Evolutionary conservation across 768 basidiomycete genomes (phyloP).

Genomic region (Suillus clintonianus): DNA sequence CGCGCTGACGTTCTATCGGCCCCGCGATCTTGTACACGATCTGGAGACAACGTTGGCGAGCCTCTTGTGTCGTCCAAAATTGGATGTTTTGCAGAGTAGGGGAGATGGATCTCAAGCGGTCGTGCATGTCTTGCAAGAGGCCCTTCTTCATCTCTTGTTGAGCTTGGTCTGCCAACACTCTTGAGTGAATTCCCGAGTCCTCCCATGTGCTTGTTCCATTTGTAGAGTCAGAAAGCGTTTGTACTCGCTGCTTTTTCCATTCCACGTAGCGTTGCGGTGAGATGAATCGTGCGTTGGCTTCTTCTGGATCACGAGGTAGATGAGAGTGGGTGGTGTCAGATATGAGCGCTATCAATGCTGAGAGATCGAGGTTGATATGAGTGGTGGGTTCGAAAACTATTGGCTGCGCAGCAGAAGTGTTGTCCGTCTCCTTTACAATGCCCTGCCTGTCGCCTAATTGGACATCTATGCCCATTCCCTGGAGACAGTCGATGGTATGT

Average conservation of each 20-base stretch:
- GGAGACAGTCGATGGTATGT: slow-evolving; percentile 56
- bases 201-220: slow-evolving; percentile 13
- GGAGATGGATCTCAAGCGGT: slow-evolving; percentile 37
- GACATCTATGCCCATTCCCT: slow-evolving; percentile 65
- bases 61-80: slow-evolving; percentile 85
- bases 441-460: slow-evolving; percentile 59
- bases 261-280: slow-evolving; percentile 57
- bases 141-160: slow-evolving; percentile 71
- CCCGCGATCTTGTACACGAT: slow-evolving; percentile 86
- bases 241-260: slow-evolving; percentile 50
- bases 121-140: slow-evolving; percentile 62
- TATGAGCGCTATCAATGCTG: slow-evolving; percentile 79
- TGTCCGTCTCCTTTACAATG: slow-evolving; percentile 1
- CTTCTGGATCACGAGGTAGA: slow-evolving; percentile 56
- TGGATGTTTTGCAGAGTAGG: slow-evolving; percentile 36
- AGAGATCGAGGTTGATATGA: slow-evolving; percentile 80
- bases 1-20: slow-evolving; percentile 61
- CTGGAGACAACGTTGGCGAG: slow-evolving; percentile 67
- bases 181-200: slow-evolving; percentile 57
- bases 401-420: slow-evolving; percentile 19
- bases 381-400: slow-evolving; percentile 47
- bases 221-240: slow-evolving; percentile 5
- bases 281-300: slow-evolving; percentile 65
- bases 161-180: slow-evolving; percentile 71
- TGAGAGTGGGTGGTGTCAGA: slow-evolving; percentile 80